Evolutionary conservation across 495 filamentous ascomycete genomes (phyloP).

Genomic region (Aspergillus heteromorphus): DNA sequence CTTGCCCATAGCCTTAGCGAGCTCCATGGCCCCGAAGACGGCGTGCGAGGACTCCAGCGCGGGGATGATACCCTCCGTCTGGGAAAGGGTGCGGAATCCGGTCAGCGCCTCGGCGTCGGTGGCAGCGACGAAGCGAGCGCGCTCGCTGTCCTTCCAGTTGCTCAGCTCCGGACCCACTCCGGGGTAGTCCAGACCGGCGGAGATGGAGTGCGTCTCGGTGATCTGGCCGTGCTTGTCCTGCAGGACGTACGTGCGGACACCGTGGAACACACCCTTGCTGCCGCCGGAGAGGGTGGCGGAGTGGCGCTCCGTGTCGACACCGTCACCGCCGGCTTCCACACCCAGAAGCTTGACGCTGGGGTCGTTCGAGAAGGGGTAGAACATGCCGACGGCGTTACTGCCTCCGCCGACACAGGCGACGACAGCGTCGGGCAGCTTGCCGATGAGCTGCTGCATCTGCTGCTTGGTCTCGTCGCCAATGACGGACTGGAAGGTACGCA

Average conservation of each 20-base stretch:
- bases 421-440: constrained; percentile 82
- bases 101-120: constrained; percentile 87
- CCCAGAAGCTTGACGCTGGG: constrained; percentile 72
- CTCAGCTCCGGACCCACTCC: constrained; percentile 82
- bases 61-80: constrained; percentile 94
- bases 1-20: constrained; percentile 87
- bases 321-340: constrained; percentile 84
- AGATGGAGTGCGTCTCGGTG: constrained; percentile 79
- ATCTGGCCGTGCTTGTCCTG: constrained; percentile 84
- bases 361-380: constrained; percentile 81
- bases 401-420: constrained; percentile 90
- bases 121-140: constrained; percentile 85
- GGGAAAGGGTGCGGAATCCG: constrained; percentile 78
- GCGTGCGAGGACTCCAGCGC: constrained; percentile 93
- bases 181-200: constrained; percentile 84
- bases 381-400: constrained; percentile 79
- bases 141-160: constrained; percentile 79
- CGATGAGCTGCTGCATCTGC: constrained; percentile 66
- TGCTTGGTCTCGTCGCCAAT: constrained; percentile 84
- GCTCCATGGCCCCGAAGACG: constrained; percentile 77
- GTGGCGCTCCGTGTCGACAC: constrained; percentile 71
- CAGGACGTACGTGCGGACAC: constrained; percentile 80
- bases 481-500: constrained; percentile 91
- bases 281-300: constrained; percentile 73
- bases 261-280: constrained; percentile 81